Conservation (phyloP, 2,329 filamentous ascomycete genomes). For the Ceratocystiopsis brevicomis region DNA sequence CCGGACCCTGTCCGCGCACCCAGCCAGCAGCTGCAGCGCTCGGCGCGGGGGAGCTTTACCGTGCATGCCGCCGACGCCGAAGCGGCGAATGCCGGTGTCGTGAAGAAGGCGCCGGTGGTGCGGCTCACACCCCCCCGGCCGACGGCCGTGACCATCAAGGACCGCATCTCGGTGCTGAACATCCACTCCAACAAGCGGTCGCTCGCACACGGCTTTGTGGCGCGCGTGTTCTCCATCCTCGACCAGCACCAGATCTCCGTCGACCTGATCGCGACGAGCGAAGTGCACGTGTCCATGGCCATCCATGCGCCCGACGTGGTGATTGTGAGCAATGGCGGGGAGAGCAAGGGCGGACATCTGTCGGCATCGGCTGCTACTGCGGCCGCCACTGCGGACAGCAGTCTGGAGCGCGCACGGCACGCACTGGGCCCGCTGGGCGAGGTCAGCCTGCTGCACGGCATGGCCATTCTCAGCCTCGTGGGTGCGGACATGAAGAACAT, state of each 20-base stretch:
- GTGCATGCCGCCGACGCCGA: not conserved
- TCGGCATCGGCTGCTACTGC: constrained; percentile 13
- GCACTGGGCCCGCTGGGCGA: constrained; percentile 65
- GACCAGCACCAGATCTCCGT: constrained; percentile 77
- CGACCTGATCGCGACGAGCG: constrained; percentile 87
- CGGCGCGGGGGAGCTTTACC: constrained; percentile 5
- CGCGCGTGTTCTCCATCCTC: constrained; percentile 79
- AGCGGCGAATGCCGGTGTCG: not conserved
- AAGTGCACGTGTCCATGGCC: constrained; percentile 95
- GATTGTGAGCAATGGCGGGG: not conserved
- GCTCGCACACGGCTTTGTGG: constrained; percentile 89
- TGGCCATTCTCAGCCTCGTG: constrained; percentile 91
- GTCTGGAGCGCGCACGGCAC: constrained; percentile 31
- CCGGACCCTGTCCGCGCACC: constrained; percentile 46
- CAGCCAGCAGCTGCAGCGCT: constrained; percentile 36
- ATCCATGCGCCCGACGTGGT: constrained; percentile 60
- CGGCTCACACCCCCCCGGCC: constrained; percentile 51
- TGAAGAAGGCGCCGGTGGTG: constrained; percentile 10
- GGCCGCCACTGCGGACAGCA: constrained; percentile 18
- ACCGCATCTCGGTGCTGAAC: constrained; percentile 91
- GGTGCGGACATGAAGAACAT: constrained; percentile 97
- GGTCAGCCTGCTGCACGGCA: constrained; percentile 73
- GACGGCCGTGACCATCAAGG: constrained; percentile 91
- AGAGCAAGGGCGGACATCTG: not conserved
- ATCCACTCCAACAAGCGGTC: constrained; percentile 96